phyloP scores from a whole-genome alignment of 768 basidiomycete species.

The Lactarius sanguifluus region DNA sequence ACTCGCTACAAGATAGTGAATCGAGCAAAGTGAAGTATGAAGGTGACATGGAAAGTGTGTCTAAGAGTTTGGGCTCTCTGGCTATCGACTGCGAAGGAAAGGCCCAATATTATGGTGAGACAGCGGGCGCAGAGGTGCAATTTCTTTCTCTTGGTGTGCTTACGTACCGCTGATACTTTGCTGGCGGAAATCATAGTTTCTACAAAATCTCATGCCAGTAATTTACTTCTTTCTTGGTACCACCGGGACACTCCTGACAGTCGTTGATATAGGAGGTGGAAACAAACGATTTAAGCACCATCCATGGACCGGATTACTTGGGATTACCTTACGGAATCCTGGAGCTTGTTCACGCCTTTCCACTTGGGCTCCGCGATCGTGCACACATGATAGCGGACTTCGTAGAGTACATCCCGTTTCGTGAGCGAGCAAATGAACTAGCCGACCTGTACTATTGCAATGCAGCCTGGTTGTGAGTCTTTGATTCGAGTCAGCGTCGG shows the following conservation, averaged over 20 bases:
- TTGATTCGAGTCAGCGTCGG: conserved; percentile 7
- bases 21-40: conserved; percentile 15
- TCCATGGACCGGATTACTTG: conserved; percentile 32
- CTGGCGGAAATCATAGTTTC: conserved; percentile 28
- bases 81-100: conserved; percentile 51
- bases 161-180: conserved; percentile 3
- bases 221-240: not conserved
- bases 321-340: conserved; percentile 46
- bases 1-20: conserved; percentile 8
- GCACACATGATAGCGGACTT: conserved; percentile 42
- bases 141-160: conserved; percentile 1
- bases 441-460: conserved; percentile 45
- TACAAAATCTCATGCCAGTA: conserved; percentile 30
- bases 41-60: conserved; percentile 35
- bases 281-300: conserved; percentile 5
- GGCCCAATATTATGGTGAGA: conserved; percentile 50
- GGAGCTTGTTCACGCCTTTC: conserved; percentile 49
- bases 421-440: conserved; percentile 42
- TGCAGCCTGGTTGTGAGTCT: conserved; percentile 49
- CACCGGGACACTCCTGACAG: not conserved
- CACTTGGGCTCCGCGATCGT: conserved; percentile 46
- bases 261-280: conserved; percentile 16
- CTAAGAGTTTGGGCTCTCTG: conserved; percentile 48
- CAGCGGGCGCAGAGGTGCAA: conserved; percentile 51
- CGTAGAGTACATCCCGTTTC: conserved; percentile 42